phyloP scores from a whole-genome alignment of 2,329 filamentous ascomycete genomes.

The Nemania bipapillata region DNA sequence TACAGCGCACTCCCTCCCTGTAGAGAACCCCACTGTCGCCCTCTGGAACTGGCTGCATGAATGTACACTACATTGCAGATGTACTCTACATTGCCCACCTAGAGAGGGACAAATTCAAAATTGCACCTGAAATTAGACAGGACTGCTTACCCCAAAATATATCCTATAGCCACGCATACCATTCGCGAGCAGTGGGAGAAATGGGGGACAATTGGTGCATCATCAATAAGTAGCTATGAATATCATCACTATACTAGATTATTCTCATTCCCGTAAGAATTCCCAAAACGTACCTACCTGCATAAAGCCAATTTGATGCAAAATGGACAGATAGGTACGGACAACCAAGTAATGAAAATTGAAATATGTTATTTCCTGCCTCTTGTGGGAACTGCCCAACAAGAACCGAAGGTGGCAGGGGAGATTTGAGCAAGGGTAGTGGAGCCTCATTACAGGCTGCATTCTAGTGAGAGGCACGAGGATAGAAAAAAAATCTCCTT shows the following conservation, averaged over 20 bases:
- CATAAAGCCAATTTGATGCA: not conserved
- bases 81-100: constrained; percentile 46
- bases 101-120: constrained; percentile 41
- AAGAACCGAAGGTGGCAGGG: constrained; percentile 19
- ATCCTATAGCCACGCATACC: constrained; percentile 30
- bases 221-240: constrained; percentile 9
- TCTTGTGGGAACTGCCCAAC: not conserved
- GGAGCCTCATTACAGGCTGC: constrained; percentile 37
- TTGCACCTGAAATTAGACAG: constrained; percentile 47
- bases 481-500: constrained; percentile 6
- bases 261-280: not conserved
- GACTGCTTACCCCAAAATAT: constrained; percentile 46
- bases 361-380: not conserved
- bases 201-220: constrained; percentile 20
- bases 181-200: constrained; percentile 25
- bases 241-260: constrained; percentile 12
- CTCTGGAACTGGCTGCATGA: constrained; percentile 16
- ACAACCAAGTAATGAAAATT: constrained; percentile 1
- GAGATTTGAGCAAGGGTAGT: constrained; percentile 36
- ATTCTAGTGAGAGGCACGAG: constrained; percentile 21
- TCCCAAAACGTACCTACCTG: not conserved
- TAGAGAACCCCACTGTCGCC: constrained; percentile 2
- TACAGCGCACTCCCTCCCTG: constrained; percentile 17
- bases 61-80: constrained; percentile 24
- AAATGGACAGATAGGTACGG: not conserved